Conservation (phyloP, 148 eudicot species). For the Rhododendron henanense region DNA sequence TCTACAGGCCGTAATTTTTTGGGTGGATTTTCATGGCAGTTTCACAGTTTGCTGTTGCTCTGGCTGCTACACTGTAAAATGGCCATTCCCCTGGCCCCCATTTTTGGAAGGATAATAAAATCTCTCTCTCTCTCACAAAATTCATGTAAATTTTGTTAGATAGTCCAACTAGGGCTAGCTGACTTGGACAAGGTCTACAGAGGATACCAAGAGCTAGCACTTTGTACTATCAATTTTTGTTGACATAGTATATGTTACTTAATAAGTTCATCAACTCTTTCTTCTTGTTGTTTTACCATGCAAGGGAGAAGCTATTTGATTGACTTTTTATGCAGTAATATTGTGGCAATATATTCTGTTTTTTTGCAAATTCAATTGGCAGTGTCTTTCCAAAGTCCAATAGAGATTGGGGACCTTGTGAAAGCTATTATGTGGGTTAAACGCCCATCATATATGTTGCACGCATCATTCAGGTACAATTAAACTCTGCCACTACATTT, state of each 20-base stretch:
- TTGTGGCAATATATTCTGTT: background rate
- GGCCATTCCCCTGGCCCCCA: background rate
- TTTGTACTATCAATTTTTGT: background rate
- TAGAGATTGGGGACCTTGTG: background rate
- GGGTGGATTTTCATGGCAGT: constrained; percentile 1
- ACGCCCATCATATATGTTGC: background rate
- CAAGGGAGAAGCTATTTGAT: background rate
- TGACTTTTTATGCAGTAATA: background rate
- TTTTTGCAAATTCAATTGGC: background rate
- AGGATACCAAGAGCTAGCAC: constrained; percentile 1
- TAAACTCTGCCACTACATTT: background rate
- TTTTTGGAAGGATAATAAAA: background rate
- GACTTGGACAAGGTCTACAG: background rate
- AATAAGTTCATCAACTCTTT: background rate
- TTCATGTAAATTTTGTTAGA: constrained; percentile 9
- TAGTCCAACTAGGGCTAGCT: background rate
- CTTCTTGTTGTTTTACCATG: background rate
- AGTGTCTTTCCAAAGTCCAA: background rate
- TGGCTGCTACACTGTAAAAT: constrained; percentile 1
- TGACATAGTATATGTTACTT: background rate
- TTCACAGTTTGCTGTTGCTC: background rate
- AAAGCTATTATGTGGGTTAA: background rate
- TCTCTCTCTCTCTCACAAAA: background rate
- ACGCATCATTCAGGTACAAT: background rate
- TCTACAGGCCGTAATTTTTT: background rate